Percentiles rank a stretch among this genome's conserved stretches.
phyloP scores from a whole-genome alignment of 2,329 filamentous ascomycete genomes.

The Curvularia lunata region DNA sequence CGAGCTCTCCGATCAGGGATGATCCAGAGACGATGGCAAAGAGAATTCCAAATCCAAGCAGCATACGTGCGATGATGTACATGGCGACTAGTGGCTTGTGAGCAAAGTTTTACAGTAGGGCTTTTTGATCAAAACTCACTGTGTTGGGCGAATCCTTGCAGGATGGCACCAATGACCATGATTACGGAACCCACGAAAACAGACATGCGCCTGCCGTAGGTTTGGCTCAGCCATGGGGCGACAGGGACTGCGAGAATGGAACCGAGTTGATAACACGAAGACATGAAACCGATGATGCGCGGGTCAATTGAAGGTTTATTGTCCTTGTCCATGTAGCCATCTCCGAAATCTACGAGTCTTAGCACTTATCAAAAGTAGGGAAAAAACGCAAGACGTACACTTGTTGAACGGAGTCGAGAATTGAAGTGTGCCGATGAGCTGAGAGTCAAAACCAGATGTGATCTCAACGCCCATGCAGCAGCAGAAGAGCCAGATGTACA shows the following conservation, averaged over 20 bases:
- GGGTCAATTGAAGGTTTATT: conserved; percentile 32
- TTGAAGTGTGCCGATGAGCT: conserved; percentile 48
- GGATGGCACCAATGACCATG: conserved; percentile 64
- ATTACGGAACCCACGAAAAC: conserved; percentile 65
- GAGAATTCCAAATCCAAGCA: conserved; percentile 68
- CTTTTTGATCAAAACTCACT: conserved; percentile 21
- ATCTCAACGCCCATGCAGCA: conserved; percentile 50
- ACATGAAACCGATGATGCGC: conserved; percentile 43
- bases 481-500: conserved; percentile 49
- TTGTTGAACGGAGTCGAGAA: conserved; percentile 45
- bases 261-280: conserved; percentile 46
- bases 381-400: conserved; percentile 26
- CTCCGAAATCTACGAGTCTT: conserved; percentile 36
- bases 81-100: conserved; percentile 51
- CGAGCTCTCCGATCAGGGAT: conserved; percentile 65
- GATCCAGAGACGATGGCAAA: conserved; percentile 66
- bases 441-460: conserved; percentile 49
- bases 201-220: conserved; percentile 61
- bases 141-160: conserved; percentile 59
- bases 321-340: conserved; percentile 31
- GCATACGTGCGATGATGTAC: conserved; percentile 65
- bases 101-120: conserved; percentile 1
- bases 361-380: background rate
- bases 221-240: conserved; percentile 42
- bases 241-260: conserved; percentile 44